Evolutionary conservation across 1,284 basidiomycete genomes (phyloP), one percentile per base, ranked within the genome.

Genomic region (Albatrellus sp.): DNA sequence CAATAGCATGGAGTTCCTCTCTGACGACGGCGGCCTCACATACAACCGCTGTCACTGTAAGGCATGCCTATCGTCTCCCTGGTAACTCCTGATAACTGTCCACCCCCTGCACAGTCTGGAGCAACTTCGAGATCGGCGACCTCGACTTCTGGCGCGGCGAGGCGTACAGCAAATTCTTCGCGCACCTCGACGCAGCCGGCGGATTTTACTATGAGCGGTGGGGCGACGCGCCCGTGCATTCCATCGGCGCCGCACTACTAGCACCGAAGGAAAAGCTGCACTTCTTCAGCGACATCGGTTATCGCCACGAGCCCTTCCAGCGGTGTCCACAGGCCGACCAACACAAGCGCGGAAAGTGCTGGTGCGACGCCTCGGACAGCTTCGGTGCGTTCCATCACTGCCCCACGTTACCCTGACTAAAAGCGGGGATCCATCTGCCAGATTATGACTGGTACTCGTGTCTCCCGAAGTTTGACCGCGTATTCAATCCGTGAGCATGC

Each of bases 121-220:
- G 77, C 54, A 91, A 91, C 64, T 91, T 92, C 54, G 91, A 96
- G 60, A 91, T 96, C 43, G 92, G 71, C 35, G 77, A 80, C 58
- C 68, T 87, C 50, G 78, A 86, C 54, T 80, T 94, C 54, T 92
- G 88, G 84, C 72, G 92, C 52, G 65, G 72, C 16, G 77, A 90
- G 51, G 77, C 83, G 0, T 96, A 96, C 64, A 68, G 66, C 49
- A 81, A 86, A 55, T 96, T 81, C 70, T 96, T 96, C 55, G 77
- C 90, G 38, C 74, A 76, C 60, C 71, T 97, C 16, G 92, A 97
- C 57, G 59, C 73, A 38, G 71, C 77, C 30, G 92, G 92, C 48
- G 92, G 92, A n/a, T 92, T 92, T 63, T 90, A 90, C 62, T 92
- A 93, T 54, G 90, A 93, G 72, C 75, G 87, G 32, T 90, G 88